Percentiles rank a stretch among this genome's conserved stretches.
phyloP scores from a whole-genome alignment of 2,329 filamentous ascomycete genomes.

The Aspergillus fijiensis region DNA sequence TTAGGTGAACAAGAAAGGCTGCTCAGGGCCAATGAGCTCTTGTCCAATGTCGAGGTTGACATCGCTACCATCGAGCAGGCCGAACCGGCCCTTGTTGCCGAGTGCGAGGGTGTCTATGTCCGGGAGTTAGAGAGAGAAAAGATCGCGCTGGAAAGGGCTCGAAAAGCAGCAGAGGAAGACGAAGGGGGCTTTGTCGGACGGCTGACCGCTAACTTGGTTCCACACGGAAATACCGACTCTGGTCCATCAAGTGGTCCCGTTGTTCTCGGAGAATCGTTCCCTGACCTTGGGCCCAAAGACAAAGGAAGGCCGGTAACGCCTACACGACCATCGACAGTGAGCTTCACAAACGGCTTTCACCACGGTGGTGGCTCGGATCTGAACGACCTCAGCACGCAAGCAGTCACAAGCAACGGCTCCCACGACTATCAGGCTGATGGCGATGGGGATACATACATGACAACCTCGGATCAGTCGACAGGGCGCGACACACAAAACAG shows the following conservation, averaged over 20 bases:
- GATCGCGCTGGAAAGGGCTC: slow-evolving; percentile 58
- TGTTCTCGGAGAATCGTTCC: slow-evolving; percentile 64
- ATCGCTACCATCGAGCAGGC: slow-evolving; percentile 70
- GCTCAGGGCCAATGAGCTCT: slow-evolving; percentile 85
- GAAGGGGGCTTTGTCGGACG: slow-evolving; percentile 44
- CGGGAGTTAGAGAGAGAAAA: slow-evolving; percentile 70
- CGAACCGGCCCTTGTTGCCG: slow-evolving; percentile 61
- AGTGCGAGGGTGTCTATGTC: slow-evolving; percentile 80
- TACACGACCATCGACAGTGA: slow-evolving; percentile 51
- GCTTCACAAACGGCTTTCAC: slow-evolving; percentile 58
- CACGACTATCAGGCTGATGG: slow-evolving; percentile 43
- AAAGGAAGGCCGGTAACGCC: slow-evolving; percentile 56
- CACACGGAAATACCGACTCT: slow-evolving; percentile 54
- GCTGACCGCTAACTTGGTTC: slow-evolving; percentile 53
- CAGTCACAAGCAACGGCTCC: slow-evolving; percentile 58
- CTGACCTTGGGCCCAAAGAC: slow-evolving; percentile 51
- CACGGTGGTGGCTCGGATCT: slow-evolving; percentile 42
- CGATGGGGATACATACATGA: slow-evolving; percentile 64
- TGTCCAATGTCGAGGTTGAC: slow-evolving; percentile 92
- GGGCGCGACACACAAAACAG: slow-evolving; percentile 46
- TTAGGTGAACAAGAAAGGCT: slow-evolving; percentile 79
- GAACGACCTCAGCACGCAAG: slow-evolving; percentile 35
- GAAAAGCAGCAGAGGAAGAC: slow-evolving; percentile 40
- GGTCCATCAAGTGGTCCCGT: slow-evolving; percentile 52
- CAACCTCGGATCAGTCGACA: slow-evolving; percentile 45